Percentiles rank a stretch among this genome's conserved stretches.
These are phyloP conservation scores for Fusarium vanettenii DNA, from an alignment of 2,329 filamentous ascomycete species.

Conservation along the genomic window DNA sequence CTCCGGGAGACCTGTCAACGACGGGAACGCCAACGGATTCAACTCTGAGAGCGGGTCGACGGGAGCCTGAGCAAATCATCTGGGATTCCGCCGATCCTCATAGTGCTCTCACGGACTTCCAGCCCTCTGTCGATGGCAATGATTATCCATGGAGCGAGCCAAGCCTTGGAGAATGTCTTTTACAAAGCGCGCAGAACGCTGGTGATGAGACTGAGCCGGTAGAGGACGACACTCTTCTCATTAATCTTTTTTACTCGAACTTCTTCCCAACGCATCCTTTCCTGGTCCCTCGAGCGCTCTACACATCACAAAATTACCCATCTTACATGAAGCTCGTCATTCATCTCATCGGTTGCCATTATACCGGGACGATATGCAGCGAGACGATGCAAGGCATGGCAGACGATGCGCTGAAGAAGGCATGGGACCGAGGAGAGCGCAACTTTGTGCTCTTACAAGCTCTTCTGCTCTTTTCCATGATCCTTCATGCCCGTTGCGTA, in stretches of 20 bases:
- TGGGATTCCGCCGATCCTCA: slow-evolving; percentile 11
- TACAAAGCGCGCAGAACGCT: neutral
- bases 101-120: neutral
- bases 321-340: slow-evolving; percentile 2
- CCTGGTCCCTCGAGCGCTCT: neutral
- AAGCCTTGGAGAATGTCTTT: neutral
- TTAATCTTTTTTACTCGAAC: slow-evolving; percentile 1
- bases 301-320: neutral
- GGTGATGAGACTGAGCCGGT: neutral
- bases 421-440: neutral
- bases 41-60: neutral
- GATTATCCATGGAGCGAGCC: neutral
- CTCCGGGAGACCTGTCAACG: neutral
- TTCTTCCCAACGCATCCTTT: slow-evolving; percentile 2
- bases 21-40: neutral
- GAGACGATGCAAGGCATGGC: slow-evolving; percentile 10
- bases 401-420: neutral
- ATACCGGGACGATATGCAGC: slow-evolving; percentile 6
- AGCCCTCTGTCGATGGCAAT: neutral
- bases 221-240: neutral
- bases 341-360: slow-evolving; percentile 13
- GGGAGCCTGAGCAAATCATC: slow-evolving; percentile 9
- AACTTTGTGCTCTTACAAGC: neutral
- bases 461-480: slow-evolving; percentile 1
- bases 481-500: neutral